Evolutionary conservation across 2,329 filamentous ascomycete genomes (phyloP).

Genomic region (Decorospora gaudefroyi): DNA sequence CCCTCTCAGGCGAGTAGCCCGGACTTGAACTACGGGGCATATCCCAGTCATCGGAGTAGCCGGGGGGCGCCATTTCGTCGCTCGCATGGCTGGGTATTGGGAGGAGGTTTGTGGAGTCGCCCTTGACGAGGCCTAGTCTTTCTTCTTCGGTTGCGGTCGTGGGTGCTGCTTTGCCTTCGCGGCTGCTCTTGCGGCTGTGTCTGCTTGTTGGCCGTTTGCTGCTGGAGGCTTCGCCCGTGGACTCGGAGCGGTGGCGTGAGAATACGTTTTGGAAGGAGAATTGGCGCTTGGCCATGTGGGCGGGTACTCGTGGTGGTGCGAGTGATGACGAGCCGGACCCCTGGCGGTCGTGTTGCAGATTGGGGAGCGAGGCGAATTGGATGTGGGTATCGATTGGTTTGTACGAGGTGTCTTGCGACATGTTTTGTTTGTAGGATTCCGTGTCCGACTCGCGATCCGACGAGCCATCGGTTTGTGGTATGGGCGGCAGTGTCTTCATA

Average conservation of each 20-base stretch:
- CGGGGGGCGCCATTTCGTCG: constrained; percentile 23
- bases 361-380: constrained; percentile 53
- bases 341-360: constrained; percentile 46
- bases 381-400: constrained; percentile 44
- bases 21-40: constrained; percentile 18
- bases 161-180: constrained; percentile 49
- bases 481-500: constrained; percentile 30
- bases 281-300: constrained; percentile 67
- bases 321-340: constrained; percentile 50
- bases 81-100: constrained; percentile 33
- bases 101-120: constrained; percentile 57
- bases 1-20: constrained; percentile 13
- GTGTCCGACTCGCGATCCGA: constrained; percentile 41
- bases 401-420: constrained; percentile 49
- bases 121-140: constrained; percentile 77
- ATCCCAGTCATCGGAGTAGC: constrained; percentile 24
- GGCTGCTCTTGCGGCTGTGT: constrained; percentile 41
- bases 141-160: constrained; percentile 75
- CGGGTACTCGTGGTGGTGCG: constrained; percentile 62
- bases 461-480: constrained; percentile 28
- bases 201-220: constrained; percentile 32
- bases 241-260: constrained; percentile 52
- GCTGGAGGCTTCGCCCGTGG: constrained; percentile 27
- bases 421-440: constrained; percentile 52
- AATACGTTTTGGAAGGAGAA: constrained; percentile 95